Percentiles rank a stretch among this genome's conserved stretches.
Evolutionary conservation across 805 yeast genomes (phyloP).

Genomic region (Teunomyces aglyptinius): DNA sequence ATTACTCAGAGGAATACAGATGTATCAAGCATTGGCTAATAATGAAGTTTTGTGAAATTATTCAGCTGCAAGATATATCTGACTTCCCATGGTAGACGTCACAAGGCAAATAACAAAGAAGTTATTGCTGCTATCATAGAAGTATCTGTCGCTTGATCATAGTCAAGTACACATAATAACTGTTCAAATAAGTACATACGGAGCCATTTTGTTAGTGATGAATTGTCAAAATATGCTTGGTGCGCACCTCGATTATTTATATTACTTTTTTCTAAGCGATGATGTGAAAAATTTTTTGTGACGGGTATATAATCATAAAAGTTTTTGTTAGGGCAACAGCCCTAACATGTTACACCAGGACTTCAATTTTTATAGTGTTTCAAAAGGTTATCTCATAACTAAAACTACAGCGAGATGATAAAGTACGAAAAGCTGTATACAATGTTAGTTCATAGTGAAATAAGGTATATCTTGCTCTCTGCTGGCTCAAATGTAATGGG

Average conservation of each 20-base stretch:
- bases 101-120: neutral
- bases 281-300: neutral
- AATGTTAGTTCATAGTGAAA: too few relatives aligned
- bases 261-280: neutral
- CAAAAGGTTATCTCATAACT: neutral
- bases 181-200: constrained; percentile 25
- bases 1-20: constrained; percentile 43
- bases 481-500: too few relatives aligned
- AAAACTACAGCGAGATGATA: neutral
- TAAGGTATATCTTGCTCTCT: too few relatives aligned
- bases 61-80: constrained; percentile 41
- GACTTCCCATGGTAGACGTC: constrained; percentile 32
- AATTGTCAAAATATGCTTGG: neutral
- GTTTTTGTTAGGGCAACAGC: neutral
- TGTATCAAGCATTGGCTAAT: constrained; percentile 41
- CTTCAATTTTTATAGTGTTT: neutral
- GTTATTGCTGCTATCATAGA: constrained; percentile 9
- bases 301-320: neutral
- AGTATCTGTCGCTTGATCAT: neutral
- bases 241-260: constrained; percentile 2
- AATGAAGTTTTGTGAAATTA: constrained; percentile 24
- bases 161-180: constrained; percentile 1
- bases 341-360: neutral
- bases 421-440: too few relatives aligned
- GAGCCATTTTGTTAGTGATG: constrained; percentile 26